Conservation (phyloP, 352 stramenopile genomes). For the Globisporangium apiculatum region DNA sequence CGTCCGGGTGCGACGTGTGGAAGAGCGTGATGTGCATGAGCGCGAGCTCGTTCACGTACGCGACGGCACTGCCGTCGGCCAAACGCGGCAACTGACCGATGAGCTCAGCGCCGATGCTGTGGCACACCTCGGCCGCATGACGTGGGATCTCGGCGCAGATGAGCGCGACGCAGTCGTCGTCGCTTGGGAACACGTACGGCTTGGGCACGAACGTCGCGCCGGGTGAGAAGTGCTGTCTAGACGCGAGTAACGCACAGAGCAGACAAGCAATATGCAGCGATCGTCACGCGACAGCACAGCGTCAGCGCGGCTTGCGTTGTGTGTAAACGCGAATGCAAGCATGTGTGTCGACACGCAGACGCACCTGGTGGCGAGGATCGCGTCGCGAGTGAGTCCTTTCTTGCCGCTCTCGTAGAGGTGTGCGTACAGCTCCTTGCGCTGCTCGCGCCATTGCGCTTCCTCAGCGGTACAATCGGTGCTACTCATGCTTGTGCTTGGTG, state of each 20-base stretch:
- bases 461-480: slow-evolving; percentile 13
- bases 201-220: slow-evolving; percentile 35
- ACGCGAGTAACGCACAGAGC: neutral
- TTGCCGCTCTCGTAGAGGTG: slow-evolving; percentile 30
- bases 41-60: slow-evolving; percentile 55
- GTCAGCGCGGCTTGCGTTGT: neutral
- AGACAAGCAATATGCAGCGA: too few relatives aligned
- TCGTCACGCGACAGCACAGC: neutral
- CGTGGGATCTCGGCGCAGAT: slow-evolving; percentile 38
- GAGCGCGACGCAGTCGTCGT: slow-evolving; percentile 38
- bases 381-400: slow-evolving; percentile 26
- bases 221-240: slow-evolving; percentile 25
- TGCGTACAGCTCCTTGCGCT: slow-evolving; percentile 31
- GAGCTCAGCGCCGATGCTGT: slow-evolving; percentile 33
- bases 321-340: neutral
- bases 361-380: slow-evolving; percentile 29
- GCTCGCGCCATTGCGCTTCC: slow-evolving; percentile 32
- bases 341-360: neutral
- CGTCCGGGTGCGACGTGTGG: slow-evolving; percentile 66
- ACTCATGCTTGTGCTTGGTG: slow-evolving; percentile 1
- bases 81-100: slow-evolving; percentile 33
- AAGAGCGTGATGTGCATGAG: slow-evolving; percentile 80
- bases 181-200: slow-evolving; percentile 35
- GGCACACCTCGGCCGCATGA: slow-evolving; percentile 28
- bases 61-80: slow-evolving; percentile 19